These are phyloP conservation scores for Mycogone perniciosa DNA, from an alignment of 2,329 filamentous ascomycete species.

Conservation along the genomic window DNA sequence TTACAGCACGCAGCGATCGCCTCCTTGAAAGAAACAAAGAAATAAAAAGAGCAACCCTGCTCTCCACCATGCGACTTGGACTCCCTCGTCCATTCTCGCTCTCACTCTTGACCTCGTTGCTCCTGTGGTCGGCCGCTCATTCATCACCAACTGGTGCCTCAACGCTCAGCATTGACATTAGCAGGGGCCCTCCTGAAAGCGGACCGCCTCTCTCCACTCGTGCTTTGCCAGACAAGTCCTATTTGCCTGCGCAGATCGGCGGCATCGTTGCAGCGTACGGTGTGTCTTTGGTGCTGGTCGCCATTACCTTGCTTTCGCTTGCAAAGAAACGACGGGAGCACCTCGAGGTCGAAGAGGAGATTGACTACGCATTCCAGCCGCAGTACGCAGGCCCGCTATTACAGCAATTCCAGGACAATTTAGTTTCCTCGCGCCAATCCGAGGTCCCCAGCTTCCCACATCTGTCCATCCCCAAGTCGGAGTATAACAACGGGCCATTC, in stretches of 20 bases:
- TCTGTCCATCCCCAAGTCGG: constrained; percentile 36
- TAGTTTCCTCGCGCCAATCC: constrained; percentile 15
- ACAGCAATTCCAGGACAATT: constrained; percentile 11
- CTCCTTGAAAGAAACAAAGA: constrained; percentile 22
- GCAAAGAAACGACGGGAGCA: constrained; percentile 49
- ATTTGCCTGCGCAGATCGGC: constrained; percentile 75
- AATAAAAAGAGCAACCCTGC: constrained; percentile 9
- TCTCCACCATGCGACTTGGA: constrained; percentile 36
- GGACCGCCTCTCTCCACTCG: constrained; percentile 53
- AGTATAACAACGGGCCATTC: constrained; percentile 18
- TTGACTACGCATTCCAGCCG: constrained; percentile 31
- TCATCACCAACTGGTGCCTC: constrained; percentile 25
- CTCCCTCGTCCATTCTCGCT: constrained; percentile 23
- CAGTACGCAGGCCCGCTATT: not conserved
- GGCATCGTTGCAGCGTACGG: constrained; percentile 82
- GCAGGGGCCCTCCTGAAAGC: constrained; percentile 29
- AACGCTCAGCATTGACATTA: constrained; percentile 15
- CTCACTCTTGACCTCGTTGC: constrained; percentile 21
- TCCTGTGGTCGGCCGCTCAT: constrained; percentile 23
- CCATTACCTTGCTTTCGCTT: constrained; percentile 57
- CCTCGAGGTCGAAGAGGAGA: constrained; percentile 45
- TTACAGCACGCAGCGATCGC: constrained; percentile 29
- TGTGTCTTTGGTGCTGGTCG: constrained; percentile 66
- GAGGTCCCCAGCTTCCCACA: constrained; percentile 45
- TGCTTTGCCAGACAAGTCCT: constrained; percentile 53